A percentile compares a stretch with the other conserved stretches of the same genome.
These are phyloP conservation scores for Mycena citricolor DNA, from an alignment of 1,284 basidiomycete genomes.

Conservation along the genomic window DNA sequence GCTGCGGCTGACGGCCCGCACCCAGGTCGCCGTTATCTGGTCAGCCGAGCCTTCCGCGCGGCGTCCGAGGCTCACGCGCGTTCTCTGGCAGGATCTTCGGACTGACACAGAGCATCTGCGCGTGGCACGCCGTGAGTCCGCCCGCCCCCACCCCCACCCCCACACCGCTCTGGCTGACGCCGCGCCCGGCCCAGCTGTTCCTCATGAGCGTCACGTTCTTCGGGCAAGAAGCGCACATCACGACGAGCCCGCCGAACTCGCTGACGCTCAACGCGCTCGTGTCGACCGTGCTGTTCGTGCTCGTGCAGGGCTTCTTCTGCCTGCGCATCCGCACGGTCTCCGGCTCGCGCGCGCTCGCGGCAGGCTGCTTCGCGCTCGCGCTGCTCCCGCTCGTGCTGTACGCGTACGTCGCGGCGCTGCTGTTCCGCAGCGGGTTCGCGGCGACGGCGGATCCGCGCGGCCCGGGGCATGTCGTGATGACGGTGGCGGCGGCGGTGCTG, in stretches of 20 bases:
- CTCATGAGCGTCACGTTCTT: conserved; percentile 1
- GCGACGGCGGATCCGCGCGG: too few relatives aligned
- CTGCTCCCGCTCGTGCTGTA: too few relatives aligned
- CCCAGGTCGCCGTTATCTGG: too few relatives aligned
- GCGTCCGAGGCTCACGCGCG: too few relatives aligned
- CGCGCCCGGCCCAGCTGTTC: conserved; percentile 1
- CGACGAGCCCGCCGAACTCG: neutral
- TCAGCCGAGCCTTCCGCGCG: too few relatives aligned
- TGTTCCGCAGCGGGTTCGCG: too few relatives aligned
- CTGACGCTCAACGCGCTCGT: neutral
- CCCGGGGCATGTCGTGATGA: conserved; percentile 4
- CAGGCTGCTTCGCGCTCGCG: neutral
- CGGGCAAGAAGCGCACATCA: neutral
- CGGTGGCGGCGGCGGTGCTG: neutral
- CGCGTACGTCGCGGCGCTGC: too few relatives aligned
- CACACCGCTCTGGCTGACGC: too few relatives aligned
- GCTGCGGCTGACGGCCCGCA: too few relatives aligned
- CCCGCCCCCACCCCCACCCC: too few relatives aligned
- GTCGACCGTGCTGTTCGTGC: neutral
- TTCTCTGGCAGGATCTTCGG: conserved; percentile 8
- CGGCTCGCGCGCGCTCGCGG: neutral
- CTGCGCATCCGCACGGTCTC: conserved; percentile 3
- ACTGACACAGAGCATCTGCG: conserved; percentile 1
- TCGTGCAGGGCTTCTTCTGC: conserved; percentile 1
- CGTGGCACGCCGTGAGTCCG: conserved; percentile 8